These are phyloP conservation scores for Globisporangium parvum DNA, from an alignment of 352 stramenopile genomes.

Conservation along the genomic window DNA sequence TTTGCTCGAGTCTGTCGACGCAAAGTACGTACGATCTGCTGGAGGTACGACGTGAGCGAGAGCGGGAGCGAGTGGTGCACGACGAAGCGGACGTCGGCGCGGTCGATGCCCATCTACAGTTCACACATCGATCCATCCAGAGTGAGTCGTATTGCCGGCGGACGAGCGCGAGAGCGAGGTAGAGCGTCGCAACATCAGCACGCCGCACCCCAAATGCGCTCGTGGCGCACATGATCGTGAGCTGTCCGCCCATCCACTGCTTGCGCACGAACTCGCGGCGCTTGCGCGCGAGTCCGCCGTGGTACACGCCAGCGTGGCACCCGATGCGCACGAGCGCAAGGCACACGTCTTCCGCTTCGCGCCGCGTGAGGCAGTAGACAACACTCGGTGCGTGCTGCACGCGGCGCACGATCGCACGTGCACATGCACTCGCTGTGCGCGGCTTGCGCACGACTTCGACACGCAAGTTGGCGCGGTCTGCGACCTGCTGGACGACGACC, in stretches of 20 bases:
- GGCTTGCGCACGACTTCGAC: conserved; percentile 57
- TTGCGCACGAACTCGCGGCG: conserved; percentile 67
- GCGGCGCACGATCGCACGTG: conserved; percentile 34
- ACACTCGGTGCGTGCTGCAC: conserved; percentile 37
- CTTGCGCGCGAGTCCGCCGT: conserved; percentile 47
- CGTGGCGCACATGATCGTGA: conserved; percentile 73
- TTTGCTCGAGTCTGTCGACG: neutral
- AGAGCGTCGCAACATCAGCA: no score
- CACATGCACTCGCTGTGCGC: conserved; percentile 7
- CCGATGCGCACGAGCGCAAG: conserved; percentile 44
- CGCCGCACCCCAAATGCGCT: conserved; percentile 64
- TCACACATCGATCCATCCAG: no score
- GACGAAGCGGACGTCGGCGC: conserved; percentile 66
- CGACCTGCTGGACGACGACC: conserved; percentile 58
- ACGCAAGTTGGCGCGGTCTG: conserved; percentile 54
- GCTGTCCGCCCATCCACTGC: conserved; percentile 71
- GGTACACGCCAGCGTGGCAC: conserved; percentile 59
- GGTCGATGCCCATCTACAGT: conserved; percentile 74
- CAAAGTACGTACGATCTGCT: conserved; percentile 60
- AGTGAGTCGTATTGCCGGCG: no score
- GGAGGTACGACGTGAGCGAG: conserved; percentile 59
- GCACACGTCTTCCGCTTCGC: conserved; percentile 57
- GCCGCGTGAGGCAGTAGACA: conserved; percentile 73
- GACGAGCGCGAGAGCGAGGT: no score
- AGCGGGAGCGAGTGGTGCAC: conserved; percentile 67